Evolutionary conservation across 2,329 filamentous ascomycete species (phyloP), one percentile per base, ranked within the genome.

Genomic region (Nannizzia gypsea): DNA sequence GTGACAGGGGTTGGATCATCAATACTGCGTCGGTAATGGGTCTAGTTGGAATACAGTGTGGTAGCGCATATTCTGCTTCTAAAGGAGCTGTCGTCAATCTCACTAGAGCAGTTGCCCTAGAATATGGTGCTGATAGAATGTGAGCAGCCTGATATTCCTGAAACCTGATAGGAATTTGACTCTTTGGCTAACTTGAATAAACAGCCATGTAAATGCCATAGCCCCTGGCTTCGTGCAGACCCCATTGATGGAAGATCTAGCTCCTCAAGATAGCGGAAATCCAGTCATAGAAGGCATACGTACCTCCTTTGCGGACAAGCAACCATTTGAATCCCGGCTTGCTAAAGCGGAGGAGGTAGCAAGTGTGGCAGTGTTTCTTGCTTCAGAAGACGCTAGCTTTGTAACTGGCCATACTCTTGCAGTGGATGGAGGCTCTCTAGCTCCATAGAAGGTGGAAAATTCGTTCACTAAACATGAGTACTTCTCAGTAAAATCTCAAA

Each of bases 71-170:
- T 56, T 70, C 71, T 9, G 73, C 79, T 0, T 77, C 75, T 0
- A 82, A 82, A 62, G 78, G 77, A 4, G 79, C 77, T 0, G 78
- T 81, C 0, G 70, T 75, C 2, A 77, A 76, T n/a, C 62, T 82
- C 3, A 83, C 80, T 0, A 72, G 74, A 36, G 69, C 75, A 6
- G 71, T 79, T 0, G 79, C 79, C 0, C 62, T 78, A 38, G 80
- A 83, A 44, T 81, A 79, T 63, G 80, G 76, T 0, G 66, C 67
- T 0, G 66, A 77, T 9, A 69, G 73, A 0, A 80, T 83, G 26
- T 63, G n/a, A 9, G 62, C 40, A n/a, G 20, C 3, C 8, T 26
- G 26, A 26, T 9, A 15, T 24, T 11, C 20, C 42, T 26, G 11
- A 36, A 34, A n/a, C n/a, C n/a, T 34, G 3, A 48, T 28, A 3